phyloP scores from a whole-genome alignment of 345 rosid species.

The Salix brachista region DNA sequence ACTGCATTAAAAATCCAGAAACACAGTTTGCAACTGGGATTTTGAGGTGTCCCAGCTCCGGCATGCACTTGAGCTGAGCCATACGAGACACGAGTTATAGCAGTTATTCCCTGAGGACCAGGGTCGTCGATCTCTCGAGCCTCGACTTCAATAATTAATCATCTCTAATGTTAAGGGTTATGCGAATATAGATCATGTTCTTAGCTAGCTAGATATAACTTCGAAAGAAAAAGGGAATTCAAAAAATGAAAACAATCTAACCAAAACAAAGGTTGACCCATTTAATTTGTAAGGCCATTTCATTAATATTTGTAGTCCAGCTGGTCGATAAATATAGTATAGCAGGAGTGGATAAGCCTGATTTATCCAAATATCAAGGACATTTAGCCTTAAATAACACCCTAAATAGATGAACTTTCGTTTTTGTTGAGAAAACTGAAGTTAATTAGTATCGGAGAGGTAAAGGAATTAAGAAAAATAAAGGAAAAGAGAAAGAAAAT shows the following conservation, averaged over 20 bases:
- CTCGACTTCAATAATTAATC: too few relatives aligned
- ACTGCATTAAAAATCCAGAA: not conserved
- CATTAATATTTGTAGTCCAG: too few relatives aligned
- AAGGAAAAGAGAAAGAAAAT: not conserved
- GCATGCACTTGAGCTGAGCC: not conserved
- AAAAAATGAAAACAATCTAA: not conserved
- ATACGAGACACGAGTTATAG: not conserved
- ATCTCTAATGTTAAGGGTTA: too few relatives aligned
- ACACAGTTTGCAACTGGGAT: not conserved
- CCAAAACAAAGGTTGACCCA: not conserved
- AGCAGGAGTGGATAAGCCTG: too few relatives aligned
- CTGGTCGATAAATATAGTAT: too few relatives aligned
- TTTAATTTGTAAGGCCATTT: too few relatives aligned
- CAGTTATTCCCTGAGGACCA: not conserved
- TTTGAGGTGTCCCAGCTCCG: not conserved
- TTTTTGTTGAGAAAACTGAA: too few relatives aligned
- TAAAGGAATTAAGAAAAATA: not conserved
- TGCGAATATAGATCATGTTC: not conserved
- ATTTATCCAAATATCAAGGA: too few relatives aligned
- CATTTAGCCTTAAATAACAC: too few relatives aligned
- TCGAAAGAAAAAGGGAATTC: not conserved
- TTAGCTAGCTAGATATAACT: not conserved
- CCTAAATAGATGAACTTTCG: too few relatives aligned
- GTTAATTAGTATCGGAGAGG: too few relatives aligned
- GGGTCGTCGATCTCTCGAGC: not conserved